These are phyloP conservation scores for Epicoccum sorghinum DNA, from an alignment of 2,329 filamentous ascomycete species.

Conservation along the genomic window DNA sequence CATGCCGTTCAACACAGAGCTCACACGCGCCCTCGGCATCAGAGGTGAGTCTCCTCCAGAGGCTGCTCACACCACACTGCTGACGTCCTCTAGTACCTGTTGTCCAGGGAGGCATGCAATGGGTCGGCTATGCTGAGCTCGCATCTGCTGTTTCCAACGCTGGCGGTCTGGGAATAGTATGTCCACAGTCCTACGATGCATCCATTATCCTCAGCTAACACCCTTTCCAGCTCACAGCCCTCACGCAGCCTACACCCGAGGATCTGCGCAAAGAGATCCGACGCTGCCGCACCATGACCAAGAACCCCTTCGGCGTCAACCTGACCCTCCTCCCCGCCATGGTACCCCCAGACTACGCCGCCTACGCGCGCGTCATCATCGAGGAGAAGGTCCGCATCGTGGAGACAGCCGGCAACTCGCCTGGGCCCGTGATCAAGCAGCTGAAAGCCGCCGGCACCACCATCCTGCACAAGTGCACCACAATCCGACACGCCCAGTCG, in stretches of 20 bases:
- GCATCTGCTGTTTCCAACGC: conserved; percentile 70
- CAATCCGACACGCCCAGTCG: conserved; percentile 88
- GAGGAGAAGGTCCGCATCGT: conserved; percentile 91
- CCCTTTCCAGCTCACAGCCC: conserved; percentile 67
- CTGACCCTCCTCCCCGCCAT: conserved; percentile 90
- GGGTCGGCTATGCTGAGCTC: conserved; percentile 81
- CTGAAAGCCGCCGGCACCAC: conserved; percentile 80
- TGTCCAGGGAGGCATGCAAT: conserved; percentile 87
- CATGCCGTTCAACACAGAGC: conserved; percentile 70
- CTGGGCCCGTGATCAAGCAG: conserved; percentile 86
- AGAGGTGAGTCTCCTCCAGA: conserved; percentile 40
- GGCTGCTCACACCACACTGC: conserved; percentile 25
- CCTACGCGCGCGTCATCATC: conserved; percentile 90
- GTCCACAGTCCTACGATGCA: not conserved
- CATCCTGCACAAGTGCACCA: conserved; percentile 97
- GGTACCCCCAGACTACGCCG: conserved; percentile 87
- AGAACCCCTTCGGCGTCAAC: conserved; percentile 88
- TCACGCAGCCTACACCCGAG: conserved; percentile 91
- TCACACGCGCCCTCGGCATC: conserved; percentile 67
- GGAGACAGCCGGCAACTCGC: conserved; percentile 89
- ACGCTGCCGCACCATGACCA: conserved; percentile 79
- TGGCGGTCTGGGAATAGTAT: conserved; percentile 76
- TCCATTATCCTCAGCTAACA: conserved; percentile 19
- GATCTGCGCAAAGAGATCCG: conserved; percentile 93
- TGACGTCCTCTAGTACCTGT: conserved; percentile 68